A percentile compares a stretch with the other conserved stretches of the same genome.
These are phyloP conservation scores for Saururus chinensis DNA, from an alignment of 164 flowering plant species.

Conservation along the genomic window DNA sequence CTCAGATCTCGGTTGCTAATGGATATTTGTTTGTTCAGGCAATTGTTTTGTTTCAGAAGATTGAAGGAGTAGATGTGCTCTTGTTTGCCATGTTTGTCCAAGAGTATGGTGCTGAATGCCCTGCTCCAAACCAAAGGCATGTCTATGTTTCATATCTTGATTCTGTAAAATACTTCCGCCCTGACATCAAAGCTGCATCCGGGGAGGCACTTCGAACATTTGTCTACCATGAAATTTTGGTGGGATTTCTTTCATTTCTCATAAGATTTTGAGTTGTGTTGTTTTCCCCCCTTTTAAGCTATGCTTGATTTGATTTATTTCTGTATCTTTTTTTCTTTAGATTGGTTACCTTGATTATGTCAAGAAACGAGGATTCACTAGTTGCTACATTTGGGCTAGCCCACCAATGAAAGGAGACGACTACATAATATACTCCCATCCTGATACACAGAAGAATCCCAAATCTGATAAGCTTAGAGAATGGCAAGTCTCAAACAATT, in stretches of 20 bases:
- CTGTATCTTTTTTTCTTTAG: not conserved
- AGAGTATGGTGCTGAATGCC: conserved; percentile 18
- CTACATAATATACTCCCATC: not conserved
- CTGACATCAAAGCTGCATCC: conserved; percentile 66
- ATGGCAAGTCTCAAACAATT: not conserved
- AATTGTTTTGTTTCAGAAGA: conserved; percentile 18
- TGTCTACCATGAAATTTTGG: conserved; percentile 98
- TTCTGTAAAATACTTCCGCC: conserved; percentile 95
- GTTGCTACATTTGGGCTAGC: not conserved
- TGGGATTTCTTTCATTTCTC: conserved; percentile 9
- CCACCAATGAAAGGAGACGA: not conserved
- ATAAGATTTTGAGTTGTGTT: not conserved
- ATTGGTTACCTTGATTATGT: not conserved
- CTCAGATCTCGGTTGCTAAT: not conserved
- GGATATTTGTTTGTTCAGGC: conserved; percentile 5
- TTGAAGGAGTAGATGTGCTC: conserved; percentile 19
- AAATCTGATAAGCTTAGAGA: not conserved
- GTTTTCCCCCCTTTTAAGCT: not conserved
- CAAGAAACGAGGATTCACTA: not conserved
- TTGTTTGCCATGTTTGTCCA: conserved; percentile 20
- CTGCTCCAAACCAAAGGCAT: conserved; percentile 13
- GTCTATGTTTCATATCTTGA: conserved; percentile 44
- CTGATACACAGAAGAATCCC: not conserved
- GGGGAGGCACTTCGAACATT: conserved; percentile 98
- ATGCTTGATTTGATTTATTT: not conserved